Evolutionary conservation across 192 early-diverging fungal genomes (phyloP).

Genomic region (Gaertneriomyces sp.): DNA sequence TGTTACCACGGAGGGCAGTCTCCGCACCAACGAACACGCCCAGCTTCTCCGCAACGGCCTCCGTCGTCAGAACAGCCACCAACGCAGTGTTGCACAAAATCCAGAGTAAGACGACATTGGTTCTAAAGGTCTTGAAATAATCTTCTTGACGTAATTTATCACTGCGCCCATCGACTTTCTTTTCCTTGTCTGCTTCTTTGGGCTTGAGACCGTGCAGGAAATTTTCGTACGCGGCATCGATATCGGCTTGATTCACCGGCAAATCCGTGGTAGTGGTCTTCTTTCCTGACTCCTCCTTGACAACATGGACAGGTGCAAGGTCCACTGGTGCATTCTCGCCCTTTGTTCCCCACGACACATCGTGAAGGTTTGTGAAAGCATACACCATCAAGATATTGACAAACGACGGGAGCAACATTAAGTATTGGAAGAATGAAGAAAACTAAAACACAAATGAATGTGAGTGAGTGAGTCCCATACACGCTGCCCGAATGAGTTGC

Average conservation of each 20-base stretch:
- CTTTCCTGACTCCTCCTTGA: constrained; percentile 24
- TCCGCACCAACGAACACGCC: constrained; percentile 17
- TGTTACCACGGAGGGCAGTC: constrained; percentile 15
- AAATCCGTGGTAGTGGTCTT: constrained; percentile 39
- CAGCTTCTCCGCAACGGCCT: constrained; percentile 19
- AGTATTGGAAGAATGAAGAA: constrained; percentile 34
- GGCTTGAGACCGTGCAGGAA: constrained; percentile 28
- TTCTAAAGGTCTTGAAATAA: constrained; percentile 49
- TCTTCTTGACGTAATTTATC: constrained; percentile 36
- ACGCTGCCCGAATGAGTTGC: constrained; percentile 2
- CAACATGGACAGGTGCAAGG: constrained; percentile 30
- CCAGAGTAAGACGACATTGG: constrained; percentile 48
- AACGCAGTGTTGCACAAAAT: constrained; percentile 41
- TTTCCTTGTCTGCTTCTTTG: neutral
- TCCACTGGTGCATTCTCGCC: constrained; percentile 37
- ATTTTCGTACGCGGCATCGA: constrained; percentile 42
- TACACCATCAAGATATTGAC: constrained; percentile 58
- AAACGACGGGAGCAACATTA: constrained; percentile 48
- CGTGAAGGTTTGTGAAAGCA: constrained; percentile 53
- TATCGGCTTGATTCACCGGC: constrained; percentile 44
- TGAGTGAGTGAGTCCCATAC: constrained; percentile 37
- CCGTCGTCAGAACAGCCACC: constrained; percentile 40
- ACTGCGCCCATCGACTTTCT: constrained; percentile 4
- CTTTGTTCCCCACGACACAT: constrained; percentile 61
- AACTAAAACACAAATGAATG: constrained; percentile 34